A percentile compares a stretch with the other conserved stretches of the same genome.
Evolutionary conservation across 768 basidiomycete genomes (phyloP).

Genomic region (Amylocystis lapponica): DNA sequence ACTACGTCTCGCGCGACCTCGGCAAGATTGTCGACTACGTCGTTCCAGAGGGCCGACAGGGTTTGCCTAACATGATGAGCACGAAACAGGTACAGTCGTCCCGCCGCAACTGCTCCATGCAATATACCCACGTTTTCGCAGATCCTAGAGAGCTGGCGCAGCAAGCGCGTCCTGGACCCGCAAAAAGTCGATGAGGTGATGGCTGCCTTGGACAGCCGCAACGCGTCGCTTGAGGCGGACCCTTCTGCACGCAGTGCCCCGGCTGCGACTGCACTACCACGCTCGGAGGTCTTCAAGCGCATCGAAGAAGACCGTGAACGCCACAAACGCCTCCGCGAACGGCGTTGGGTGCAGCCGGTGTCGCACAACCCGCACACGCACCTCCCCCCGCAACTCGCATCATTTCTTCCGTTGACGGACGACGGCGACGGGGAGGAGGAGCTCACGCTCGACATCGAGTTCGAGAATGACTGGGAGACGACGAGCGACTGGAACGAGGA

Average conservation of each 20-base stretch:
- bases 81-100: constrained; percentile 70
- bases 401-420: constrained; percentile 55
- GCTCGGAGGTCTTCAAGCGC: constrained; percentile 71
- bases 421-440: constrained; percentile 51
- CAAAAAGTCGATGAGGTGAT: constrained; percentile 71
- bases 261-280: constrained; percentile 21
- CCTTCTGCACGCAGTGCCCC: constrained; percentile 20
- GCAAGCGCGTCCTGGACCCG: constrained; percentile 77
- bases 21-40: constrained; percentile 73
- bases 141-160: constrained; percentile 92
- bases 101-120: background rate
- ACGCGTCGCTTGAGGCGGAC: constrained; percentile 11
- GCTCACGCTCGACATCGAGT: constrained; percentile 70
- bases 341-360: constrained; percentile 85
- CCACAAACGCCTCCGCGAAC: constrained; percentile 86
- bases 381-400: constrained; percentile 41
- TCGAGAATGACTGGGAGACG: constrained; percentile 87
- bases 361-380: constrained; percentile 43
- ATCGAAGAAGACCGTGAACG: constrained; percentile 92
- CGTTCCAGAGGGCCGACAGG: constrained; percentile 86
- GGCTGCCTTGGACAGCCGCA: constrained; percentile 45
- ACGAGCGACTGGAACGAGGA: constrained; percentile 91
- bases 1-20: constrained; percentile 75
- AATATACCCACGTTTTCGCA: constrained; percentile 22
- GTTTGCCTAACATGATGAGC: constrained; percentile 81